Base-by-base conservation (phyloP, 2,329 filamentous ascomycete genomes). In the Calonectria naviculata region DNA sequence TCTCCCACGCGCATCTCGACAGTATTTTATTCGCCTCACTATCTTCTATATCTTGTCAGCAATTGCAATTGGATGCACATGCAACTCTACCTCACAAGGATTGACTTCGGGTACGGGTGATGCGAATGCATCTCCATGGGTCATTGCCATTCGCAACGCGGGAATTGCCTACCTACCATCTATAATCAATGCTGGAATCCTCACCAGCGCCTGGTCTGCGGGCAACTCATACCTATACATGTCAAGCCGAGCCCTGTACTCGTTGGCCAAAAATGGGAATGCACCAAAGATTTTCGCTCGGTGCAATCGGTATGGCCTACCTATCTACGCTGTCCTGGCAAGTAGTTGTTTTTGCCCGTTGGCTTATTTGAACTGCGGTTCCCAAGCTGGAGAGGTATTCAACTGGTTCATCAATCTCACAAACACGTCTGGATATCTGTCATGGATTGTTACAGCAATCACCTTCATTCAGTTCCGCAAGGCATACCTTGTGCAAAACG, bases 1-100 rank as follows among this genome's bases (percentile, higher is more conserved):
- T 24, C 88, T 95, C 79, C 93, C 92, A 0, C 89, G 87, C 69
- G 93, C 93, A 1, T 93, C 89, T 80, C 93, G 93, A 69, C 89
- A 90, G 47, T 92, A 94, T 6, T 93, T 94, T 82, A 93, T 92
- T 80, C 90, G 93, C 62, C 84, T 95, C 41, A 90, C 91, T 0
- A 83, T 89, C 1, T 94, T 94, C 81, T 94, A 94, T 82, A 88
- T 93, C 52, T 86, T 93, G 5, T 92, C 92, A 1, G 89, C 91
- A 5, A 85, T 95, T 3, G 88, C 87, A 19, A 89, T 93, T 26
- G 91, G 92, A 19, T 90, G 93, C 70, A 68, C 61, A 5, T 68
- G 56, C 24, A 29, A 17, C 31, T 36, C 41, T 19, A 31, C 47
- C 19, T 13, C 21, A 17, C 15, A 24, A 7, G 65, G 54, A 2